Conservation (phyloP, 441 rosid genomes). For the Erodium moschatum region DNA sequence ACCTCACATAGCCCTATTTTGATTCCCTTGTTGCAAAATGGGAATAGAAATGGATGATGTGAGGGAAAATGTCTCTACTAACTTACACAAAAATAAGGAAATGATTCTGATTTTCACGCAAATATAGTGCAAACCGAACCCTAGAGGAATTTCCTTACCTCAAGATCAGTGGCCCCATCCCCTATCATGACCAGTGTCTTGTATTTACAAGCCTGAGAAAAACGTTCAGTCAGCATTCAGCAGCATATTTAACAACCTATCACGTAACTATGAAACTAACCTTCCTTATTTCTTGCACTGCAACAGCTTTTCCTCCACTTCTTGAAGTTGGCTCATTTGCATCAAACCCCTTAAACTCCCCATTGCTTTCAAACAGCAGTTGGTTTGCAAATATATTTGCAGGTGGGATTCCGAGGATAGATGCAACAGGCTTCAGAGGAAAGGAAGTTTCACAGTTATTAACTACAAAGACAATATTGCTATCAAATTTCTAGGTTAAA, state of each 20-base stretch:
- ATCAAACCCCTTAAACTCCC: conserved; percentile 77
- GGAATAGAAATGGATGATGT: background rate
- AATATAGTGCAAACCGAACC: background rate
- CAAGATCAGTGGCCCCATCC: conserved; percentile 95
- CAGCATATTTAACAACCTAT: conserved; percentile 11
- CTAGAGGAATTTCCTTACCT: conserved; percentile 34
- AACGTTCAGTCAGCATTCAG: conserved; percentile 21
- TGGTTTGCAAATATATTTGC: conserved; percentile 85
- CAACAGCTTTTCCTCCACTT: conserved; percentile 94
- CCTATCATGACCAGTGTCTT: conserved; percentile 81
- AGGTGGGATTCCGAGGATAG: conserved; percentile 68
- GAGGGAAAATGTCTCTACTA: background rate
- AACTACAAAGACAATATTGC: conserved; percentile 4
- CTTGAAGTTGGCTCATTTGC: conserved; percentile 82
- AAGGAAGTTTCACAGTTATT: conserved; percentile 12
- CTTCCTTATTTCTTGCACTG: conserved; percentile 80
- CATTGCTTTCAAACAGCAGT: conserved; percentile 58
- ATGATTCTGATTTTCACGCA: background rate
- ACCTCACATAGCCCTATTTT: background rate
- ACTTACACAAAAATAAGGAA: background rate
- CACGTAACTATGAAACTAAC: conserved; percentile 29
- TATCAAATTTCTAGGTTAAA: background rate
- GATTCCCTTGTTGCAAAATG: background rate
- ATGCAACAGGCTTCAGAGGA: conserved; percentile 68
- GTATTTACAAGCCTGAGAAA: conserved; percentile 54